Evolutionary conservation across 495 filamentous ascomycete genomes (phyloP).

Genomic region (Annulohypoxylon stygium): DNA sequence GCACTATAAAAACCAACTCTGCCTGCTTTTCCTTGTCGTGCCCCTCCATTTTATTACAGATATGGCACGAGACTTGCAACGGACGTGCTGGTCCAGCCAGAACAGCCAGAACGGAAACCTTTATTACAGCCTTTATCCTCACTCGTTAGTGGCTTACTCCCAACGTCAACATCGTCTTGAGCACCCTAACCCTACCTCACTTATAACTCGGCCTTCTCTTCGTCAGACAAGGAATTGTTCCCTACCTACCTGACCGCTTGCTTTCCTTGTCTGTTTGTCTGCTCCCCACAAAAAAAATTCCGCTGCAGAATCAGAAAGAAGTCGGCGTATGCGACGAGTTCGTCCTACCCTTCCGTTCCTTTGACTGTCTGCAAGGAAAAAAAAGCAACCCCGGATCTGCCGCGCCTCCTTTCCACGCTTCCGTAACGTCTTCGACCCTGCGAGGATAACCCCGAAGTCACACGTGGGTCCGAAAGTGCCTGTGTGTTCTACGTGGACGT

Average conservation of each 20-base stretch:
- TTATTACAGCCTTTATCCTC: slow-evolving; percentile 34
- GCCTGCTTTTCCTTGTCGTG: slow-evolving; percentile 53
- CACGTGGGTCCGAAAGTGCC: slow-evolving; percentile 44
- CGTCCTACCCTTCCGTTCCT: slow-evolving; percentile 34
- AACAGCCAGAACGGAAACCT: slow-evolving; percentile 56
- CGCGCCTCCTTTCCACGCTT: slow-evolving; percentile 41
- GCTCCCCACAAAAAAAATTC: slow-evolving; percentile 40
- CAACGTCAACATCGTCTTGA: slow-evolving; percentile 39
- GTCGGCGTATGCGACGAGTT: slow-evolving; percentile 44
- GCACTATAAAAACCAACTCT: slow-evolving; percentile 63
- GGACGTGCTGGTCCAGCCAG: slow-evolving; percentile 55
- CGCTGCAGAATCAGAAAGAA: slow-evolving; percentile 35
- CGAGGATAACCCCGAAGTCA: slow-evolving; percentile 40
- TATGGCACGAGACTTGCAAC: slow-evolving; percentile 62
- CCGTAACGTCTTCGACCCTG: slow-evolving; percentile 42
- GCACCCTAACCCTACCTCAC: slow-evolving; percentile 1
- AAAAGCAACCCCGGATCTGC: slow-evolving; percentile 40
- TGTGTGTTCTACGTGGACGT: slow-evolving; percentile 32
- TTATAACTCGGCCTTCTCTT: slow-evolving; percentile 17
- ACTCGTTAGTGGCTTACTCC: slow-evolving; percentile 44
- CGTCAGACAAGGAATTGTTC: slow-evolving; percentile 23
- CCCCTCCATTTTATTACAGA: slow-evolving; percentile 56
- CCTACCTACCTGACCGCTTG: slow-evolving; percentile 35
- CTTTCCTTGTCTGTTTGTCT: slow-evolving; percentile 16
- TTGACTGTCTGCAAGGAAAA: slow-evolving; percentile 33